Evolutionary conservation across 2,329 filamentous ascomycete species (phyloP).

Genomic region (Talaromyces sp.): DNA sequence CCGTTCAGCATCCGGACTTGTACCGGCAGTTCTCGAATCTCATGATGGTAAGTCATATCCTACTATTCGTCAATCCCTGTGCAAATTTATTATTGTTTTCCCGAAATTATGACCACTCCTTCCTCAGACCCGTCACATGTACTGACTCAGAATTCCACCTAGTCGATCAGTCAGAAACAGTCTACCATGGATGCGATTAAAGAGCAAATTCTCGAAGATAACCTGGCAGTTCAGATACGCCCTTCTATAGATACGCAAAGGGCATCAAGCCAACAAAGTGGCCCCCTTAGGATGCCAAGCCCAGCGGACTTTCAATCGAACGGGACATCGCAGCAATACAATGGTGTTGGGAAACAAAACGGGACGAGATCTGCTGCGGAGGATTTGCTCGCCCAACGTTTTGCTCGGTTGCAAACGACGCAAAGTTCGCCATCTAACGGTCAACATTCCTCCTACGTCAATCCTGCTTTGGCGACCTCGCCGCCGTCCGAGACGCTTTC

Average conservation of each 20-base stretch:
- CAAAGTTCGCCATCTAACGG: constrained; percentile 15
- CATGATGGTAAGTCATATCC: constrained; percentile 36
- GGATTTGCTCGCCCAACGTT: constrained; percentile 38
- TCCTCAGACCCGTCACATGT: neutral
- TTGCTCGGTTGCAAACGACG: constrained; percentile 32
- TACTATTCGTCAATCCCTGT: neutral
- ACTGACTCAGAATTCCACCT: neutral
- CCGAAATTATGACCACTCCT: neutral
- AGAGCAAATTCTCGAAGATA: constrained; percentile 35
- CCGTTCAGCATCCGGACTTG: constrained; percentile 48
- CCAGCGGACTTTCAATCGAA: constrained; percentile 33
- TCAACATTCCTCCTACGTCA: neutral
- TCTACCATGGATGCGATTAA: constrained; percentile 39
- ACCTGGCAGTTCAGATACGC: constrained; percentile 22
- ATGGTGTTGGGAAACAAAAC: constrained; percentile 17
- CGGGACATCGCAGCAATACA: constrained; percentile 18
- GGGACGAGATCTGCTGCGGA: constrained; percentile 17
- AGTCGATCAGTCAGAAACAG: constrained; percentile 37
- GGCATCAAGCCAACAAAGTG: constrained; percentile 16
- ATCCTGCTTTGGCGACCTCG: neutral
- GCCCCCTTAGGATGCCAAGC: constrained; percentile 35
- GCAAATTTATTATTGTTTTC: neutral
- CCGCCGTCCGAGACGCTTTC: constrained; percentile 14
- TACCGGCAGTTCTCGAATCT: constrained; percentile 47
- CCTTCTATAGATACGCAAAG: constrained; percentile 16